Evolutionary conservation across 2,329 filamentous ascomycete species (phyloP).

Genomic region (Samsoniella hepiali): DNA sequence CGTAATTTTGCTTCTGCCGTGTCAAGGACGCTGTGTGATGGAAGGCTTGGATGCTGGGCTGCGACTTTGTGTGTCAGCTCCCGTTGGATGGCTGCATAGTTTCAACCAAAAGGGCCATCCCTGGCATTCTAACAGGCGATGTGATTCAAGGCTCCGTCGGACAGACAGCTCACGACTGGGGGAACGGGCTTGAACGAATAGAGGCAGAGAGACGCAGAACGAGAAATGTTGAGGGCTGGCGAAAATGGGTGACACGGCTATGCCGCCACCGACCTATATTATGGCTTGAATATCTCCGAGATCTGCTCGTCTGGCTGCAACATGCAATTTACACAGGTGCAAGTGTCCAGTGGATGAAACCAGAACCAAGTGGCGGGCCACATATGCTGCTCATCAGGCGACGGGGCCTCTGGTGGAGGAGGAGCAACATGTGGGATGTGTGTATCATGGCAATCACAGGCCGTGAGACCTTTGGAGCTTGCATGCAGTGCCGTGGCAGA

Average conservation of each 20-base stretch:
- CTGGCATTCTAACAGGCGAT: not conserved
- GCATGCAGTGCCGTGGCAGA: not conserved
- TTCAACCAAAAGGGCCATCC: not conserved
- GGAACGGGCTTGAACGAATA: not conserved
- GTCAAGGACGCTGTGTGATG: not conserved
- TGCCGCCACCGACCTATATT: constrained; percentile 1
- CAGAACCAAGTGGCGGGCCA: constrained; percentile 2
- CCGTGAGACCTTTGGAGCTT: not conserved
- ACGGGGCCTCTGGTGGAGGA: not conserved
- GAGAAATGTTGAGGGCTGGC: constrained; percentile 2
- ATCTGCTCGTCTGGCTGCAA: constrained; percentile 3
- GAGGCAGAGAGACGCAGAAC: not conserved
- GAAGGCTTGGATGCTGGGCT: not conserved
- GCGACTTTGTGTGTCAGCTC: not conserved
- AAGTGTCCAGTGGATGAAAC: constrained; percentile 2
- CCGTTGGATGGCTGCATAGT: not conserved
- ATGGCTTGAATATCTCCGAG: not conserved
- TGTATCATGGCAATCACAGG: not conserved
- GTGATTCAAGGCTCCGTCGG: not conserved
- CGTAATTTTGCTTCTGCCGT: not conserved
- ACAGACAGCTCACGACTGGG: not conserved
- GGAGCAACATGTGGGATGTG: not conserved
- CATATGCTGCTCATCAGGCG: not conserved
- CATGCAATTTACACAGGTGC: not conserved
- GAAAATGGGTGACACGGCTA: not conserved